Conservation (phyloP, 2,329 filamentous ascomycete species). For the Calonectria pteridis region DNA sequence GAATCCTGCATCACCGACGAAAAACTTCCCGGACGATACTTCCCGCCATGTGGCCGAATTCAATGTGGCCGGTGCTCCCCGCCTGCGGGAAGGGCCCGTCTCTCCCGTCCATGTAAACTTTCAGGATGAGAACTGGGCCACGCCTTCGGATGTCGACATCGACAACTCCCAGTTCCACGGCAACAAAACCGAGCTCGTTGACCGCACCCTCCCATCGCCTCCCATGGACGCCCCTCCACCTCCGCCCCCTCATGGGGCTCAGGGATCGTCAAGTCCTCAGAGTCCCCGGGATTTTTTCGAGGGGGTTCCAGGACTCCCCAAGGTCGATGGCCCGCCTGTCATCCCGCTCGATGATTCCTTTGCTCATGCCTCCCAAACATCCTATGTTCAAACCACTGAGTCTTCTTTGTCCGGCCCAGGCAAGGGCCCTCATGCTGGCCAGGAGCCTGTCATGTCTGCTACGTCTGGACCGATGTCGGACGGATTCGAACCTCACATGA, state of each 20-base stretch:
- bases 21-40: constrained; percentile 39
- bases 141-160: constrained; percentile 65
- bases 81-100: constrained; percentile 64
- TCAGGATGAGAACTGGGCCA: constrained; percentile 64
- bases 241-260: constrained; percentile 42
- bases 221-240: constrained; percentile 54
- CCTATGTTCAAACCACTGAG: constrained; percentile 19
- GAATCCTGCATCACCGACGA: constrained; percentile 44
- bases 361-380: constrained; percentile 10
- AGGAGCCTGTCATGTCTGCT: constrained; percentile 34
- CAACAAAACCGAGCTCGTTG: constrained; percentile 42
- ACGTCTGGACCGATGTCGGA: constrained; percentile 38
- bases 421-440: constrained; percentile 29
- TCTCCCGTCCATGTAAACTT: constrained; percentile 70
- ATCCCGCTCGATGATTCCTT: constrained; percentile 18
- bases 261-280: constrained; percentile 24
- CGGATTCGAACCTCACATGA: constrained; percentile 48
- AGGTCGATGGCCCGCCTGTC: constrained; percentile 13
- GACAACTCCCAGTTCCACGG: constrained; percentile 53
- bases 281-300: constrained; percentile 30
- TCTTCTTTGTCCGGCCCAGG: constrained; percentile 16
- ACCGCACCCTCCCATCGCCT: constrained; percentile 38
- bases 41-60: constrained; percentile 46
- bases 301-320: constrained; percentile 2
- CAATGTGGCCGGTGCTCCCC: constrained; percentile 52